Evolutionary conservation across 768 basidiomycete species (phyloP), one percentile per base, ranked within the genome.

Genomic region (Agrocybe chaxingu): DNA sequence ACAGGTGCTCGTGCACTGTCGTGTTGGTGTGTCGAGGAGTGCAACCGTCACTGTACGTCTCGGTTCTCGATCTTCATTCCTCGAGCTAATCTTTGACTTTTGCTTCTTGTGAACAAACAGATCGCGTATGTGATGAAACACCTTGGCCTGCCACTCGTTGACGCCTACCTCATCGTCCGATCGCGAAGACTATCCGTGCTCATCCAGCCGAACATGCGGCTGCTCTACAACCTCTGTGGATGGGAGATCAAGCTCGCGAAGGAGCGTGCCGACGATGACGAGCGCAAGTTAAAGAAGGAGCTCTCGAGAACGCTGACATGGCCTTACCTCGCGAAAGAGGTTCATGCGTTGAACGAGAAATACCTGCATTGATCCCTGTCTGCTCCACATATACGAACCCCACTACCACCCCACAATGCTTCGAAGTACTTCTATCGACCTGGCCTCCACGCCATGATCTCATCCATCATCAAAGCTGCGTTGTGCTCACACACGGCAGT

Each of bases 61-160:
- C 45, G 44, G 39, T 32, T 40, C 42, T 40, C 34, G 9, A 34
- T 42, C 7, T 35, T 34, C 47, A 29, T 51, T 50, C 24, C 36
- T 29, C 24, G 24, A 7, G 12, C 9, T 19, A 36, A 30, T 31
- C 41, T 8, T 38, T 52, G 32, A 42, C 50, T 44, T 19, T 29
- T 36, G n/a, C 30, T 31, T n/a, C 36, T 31, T 7, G 3, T 19
- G 13, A 43, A 8, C 57, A 89, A 43, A 8, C 57, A 89, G 82
- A 98, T 98, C 62, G 95, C 95, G 12, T 98, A 98, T 68, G 89
- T 97, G 62, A 98, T 98, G 95, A 91, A 94, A 65, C 84, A 96
- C 62, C 81, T 92, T 16, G 73, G 77, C 18, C 73, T 95, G 41
- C 85, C 89, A 34, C 82, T 98, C 56, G 90, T 94, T 50, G 92